A percentile compares a stretch with the other conserved stretches of the same genome.
Evolutionary conservation across 2,329 filamentous ascomycete genomes (phyloP).

Genomic region (Xenoacremonium recifei): DNA sequence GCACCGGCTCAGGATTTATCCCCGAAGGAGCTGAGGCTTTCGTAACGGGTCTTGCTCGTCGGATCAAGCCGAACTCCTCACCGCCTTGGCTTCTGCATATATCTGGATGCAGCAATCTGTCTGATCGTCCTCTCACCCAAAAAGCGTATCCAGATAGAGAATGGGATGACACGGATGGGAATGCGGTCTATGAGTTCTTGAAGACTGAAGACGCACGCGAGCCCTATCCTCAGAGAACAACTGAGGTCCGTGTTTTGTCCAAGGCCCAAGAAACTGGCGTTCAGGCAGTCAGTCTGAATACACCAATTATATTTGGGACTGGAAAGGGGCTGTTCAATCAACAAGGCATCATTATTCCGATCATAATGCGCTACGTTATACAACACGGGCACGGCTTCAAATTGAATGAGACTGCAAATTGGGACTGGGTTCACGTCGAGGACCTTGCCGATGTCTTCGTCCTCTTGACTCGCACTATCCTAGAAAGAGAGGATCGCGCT

Average conservation of each 20-base stretch:
- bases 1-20: slow-evolving; percentile 5
- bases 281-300: slow-evolving; percentile 5
- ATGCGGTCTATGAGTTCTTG: slow-evolving; percentile 5
- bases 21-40: slow-evolving; percentile 4
- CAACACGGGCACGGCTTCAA: slow-evolving; percentile 7
- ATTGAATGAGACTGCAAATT: slow-evolving; percentile 6
- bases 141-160: slow-evolving; percentile 3
- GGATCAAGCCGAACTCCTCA: slow-evolving; percentile 1
- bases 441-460: slow-evolving; percentile 8
- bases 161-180: slow-evolving; percentile 2
- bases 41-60: slow-evolving; percentile 4
- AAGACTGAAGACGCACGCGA: slow-evolving; percentile 3
- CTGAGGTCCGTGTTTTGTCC: slow-evolving; percentile 5
- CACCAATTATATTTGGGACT: slow-evolving; percentile 3
- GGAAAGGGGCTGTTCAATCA: slow-evolving; percentile 7
- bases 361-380: slow-evolving; percentile 5
- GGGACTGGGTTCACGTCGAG: slow-evolving; percentile 7
- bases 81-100: slow-evolving; percentile 4
- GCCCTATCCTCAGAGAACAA: slow-evolving; percentile 5
- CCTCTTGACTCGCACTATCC: slow-evolving; percentile 3
- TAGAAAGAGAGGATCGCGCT: slow-evolving; percentile 4
- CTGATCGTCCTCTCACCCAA: slow-evolving; percentile 4
- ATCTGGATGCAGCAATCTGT: slow-evolving; percentile 4
- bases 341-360: slow-evolving; percentile 5
- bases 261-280: slow-evolving; percentile 5